Conservation (phyloP, 2,329 filamentous ascomycete species). For the Erysiphe pulchra region DNA sequence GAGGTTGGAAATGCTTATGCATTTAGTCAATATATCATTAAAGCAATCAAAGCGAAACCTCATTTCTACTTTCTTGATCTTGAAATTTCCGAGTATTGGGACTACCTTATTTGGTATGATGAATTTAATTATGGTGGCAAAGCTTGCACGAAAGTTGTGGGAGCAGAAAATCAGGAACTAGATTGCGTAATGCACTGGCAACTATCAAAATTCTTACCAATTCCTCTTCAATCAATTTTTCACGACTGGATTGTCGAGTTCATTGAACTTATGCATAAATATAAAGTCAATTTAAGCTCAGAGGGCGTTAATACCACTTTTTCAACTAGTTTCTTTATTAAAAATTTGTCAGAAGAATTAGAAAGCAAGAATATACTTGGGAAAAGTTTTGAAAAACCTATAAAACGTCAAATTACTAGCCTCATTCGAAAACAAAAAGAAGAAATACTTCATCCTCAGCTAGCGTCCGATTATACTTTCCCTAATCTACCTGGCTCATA, state of each 20-base stretch:
- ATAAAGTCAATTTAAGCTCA: conserved; percentile 38
- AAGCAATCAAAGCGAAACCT: conserved; percentile 86
- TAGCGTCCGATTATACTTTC: conserved; percentile 69
- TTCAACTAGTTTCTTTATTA: conserved; percentile 30
- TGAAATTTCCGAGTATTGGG: conserved; percentile 97
- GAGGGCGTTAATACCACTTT: conserved; percentile 26
- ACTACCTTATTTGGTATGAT: conserved; percentile 96
- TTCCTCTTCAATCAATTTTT: conserved; percentile 58
- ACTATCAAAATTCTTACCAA: conserved; percentile 67
- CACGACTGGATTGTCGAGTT: conserved; percentile 87
- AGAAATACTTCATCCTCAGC: conserved; percentile 69
- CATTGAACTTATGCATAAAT: conserved; percentile 72
- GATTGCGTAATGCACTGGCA: conserved; percentile 98
- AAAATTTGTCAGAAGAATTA: conserved; percentile 29
- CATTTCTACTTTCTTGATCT: conserved; percentile 94
- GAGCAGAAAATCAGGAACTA: conserved; percentile 50
- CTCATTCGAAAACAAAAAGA: conserved; percentile 71
- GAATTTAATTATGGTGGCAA: conserved; percentile 97
- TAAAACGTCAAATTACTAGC: conserved; percentile 65
- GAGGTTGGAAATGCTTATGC: conserved; percentile 93
- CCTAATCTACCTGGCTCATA: conserved; percentile 54
- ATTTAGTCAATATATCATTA: conserved; percentile 92
- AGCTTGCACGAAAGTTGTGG: conserved; percentile 58
- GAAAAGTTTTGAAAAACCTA: conserved; percentile 63
- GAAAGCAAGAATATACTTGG: conserved; percentile 41